phyloP scores from a whole-genome alignment of 768 basidiomycete species.

The Exsudoporus frostii region DNA sequence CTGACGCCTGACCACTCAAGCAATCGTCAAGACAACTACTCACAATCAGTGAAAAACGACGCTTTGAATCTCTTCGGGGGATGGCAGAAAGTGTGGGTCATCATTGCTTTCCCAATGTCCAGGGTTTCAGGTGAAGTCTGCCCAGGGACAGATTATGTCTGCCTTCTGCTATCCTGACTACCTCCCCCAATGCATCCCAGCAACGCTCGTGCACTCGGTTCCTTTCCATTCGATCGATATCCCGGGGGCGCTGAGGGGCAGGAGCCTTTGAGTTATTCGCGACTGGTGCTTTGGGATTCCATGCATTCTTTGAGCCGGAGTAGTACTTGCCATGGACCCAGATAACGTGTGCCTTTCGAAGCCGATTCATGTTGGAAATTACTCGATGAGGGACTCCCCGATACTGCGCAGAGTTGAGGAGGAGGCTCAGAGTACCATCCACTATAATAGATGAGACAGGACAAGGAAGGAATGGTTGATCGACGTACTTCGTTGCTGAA shows the following conservation, averaged over 20 bases:
- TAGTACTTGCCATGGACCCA: conserved; percentile 25
- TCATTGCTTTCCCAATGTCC: conserved; percentile 16
- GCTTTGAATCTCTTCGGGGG: background rate
- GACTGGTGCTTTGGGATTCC: conserved; percentile 39
- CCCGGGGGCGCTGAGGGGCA: conserved; percentile 9
- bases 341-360: conserved; percentile 26
- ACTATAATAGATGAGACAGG: conserved; percentile 41
- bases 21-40: conserved; percentile 1
- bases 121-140: conserved; percentile 35
- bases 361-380: conserved; percentile 49
- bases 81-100: background rate
- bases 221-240: conserved; percentile 20
- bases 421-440: conserved; percentile 60
- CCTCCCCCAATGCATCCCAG: conserved; percentile 50
- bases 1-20: background rate
- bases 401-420: conserved; percentile 59
- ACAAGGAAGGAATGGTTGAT: background rate
- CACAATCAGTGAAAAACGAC: background rate
- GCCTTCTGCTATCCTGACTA: conserved; percentile 58
- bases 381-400: conserved; percentile 61
- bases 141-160: conserved; percentile 50
- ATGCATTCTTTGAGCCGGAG: conserved; percentile 24
- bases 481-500: conserved; percentile 54
- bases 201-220: conserved; percentile 35
- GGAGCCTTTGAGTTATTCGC: conserved; percentile 21